Percentiles rank a stretch among this genome's conserved stretches.
phyloP scores from a whole-genome alignment of 345 rosid genomes.

The Populus nigra region DNA sequence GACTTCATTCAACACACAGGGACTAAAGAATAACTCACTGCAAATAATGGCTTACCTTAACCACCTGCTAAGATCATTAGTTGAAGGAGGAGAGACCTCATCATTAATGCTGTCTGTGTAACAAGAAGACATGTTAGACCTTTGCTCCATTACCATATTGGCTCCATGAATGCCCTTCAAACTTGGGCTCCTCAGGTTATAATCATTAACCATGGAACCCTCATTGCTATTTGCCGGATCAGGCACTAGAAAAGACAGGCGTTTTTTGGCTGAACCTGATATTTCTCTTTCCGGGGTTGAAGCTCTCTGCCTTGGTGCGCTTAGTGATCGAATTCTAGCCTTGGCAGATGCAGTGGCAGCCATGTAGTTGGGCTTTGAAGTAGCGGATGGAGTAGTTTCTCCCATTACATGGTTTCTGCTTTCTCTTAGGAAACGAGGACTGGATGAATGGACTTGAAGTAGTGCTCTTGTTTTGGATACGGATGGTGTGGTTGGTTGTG shows the following conservation, averaged over 20 bases:
- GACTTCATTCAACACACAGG: neutral
- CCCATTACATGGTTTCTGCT: neutral
- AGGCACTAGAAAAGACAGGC: slow-evolving; percentile 4
- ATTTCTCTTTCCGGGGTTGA: slow-evolving; percentile 17
- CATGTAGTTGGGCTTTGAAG: slow-evolving; percentile 22
- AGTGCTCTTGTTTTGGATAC: slow-evolving; percentile 25
- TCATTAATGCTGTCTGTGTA: slow-evolving; percentile 5
- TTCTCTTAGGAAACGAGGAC: slow-evolving; percentile 4
- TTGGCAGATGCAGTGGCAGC: slow-evolving; percentile 20
- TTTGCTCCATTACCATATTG: neutral
- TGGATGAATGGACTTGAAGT: slow-evolving; percentile 29
- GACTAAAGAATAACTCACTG: neutral
- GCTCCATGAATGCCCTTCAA: neutral
- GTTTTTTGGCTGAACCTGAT: slow-evolving; percentile 1
- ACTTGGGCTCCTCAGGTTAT: slow-evolving; percentile 12
- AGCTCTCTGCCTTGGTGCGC: slow-evolving; percentile 22
- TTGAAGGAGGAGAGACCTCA: neutral
- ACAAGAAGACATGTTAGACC: slow-evolving; percentile 9
- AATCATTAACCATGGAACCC: neutral
- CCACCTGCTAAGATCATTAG: slow-evolving; percentile 8
- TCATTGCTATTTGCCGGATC: neutral
- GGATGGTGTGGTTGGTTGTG: slow-evolving; percentile 16
- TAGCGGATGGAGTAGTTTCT: neutral
- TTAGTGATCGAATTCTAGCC: slow-evolving; percentile 16
- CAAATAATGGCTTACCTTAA: neutral